Evolutionary conservation across 345 rosid species (phyloP).

Genomic region (Syzygium oleosum): DNA sequence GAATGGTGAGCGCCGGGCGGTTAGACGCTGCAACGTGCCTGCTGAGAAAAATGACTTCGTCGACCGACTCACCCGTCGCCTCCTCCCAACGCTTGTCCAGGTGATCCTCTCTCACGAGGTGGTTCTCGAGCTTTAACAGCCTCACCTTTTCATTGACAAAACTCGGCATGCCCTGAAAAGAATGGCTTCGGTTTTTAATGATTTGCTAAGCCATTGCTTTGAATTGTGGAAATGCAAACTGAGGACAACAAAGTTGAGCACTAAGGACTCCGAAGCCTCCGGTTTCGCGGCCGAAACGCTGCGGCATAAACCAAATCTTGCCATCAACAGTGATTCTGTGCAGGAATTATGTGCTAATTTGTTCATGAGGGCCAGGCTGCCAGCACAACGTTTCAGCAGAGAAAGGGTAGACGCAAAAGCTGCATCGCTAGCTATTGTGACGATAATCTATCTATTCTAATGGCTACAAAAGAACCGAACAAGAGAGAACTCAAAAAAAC

Average conservation of each 20-base stretch:
- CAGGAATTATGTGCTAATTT: not conserved
- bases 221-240: not conserved
- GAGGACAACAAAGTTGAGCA: not conserved
- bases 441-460: not conserved
- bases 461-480: not conserved
- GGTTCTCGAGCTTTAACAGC: conserved; percentile 42
- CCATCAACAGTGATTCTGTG: not conserved
- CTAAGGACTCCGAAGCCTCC: not conserved
- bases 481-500: conserved; percentile 20
- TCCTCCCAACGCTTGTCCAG: conserved; percentile 77
- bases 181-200: not conserved
- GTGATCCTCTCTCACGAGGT: conserved; percentile 64
- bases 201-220: not conserved
- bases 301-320: not conserved
- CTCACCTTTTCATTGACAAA: conserved; percentile 40
- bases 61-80: conserved; percentile 58
- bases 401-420: not conserved
- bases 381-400: not conserved
- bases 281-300: not conserved
- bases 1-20: conserved; percentile 84
- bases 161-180: conserved; percentile 39
- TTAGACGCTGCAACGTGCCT: conserved; percentile 77
- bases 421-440: not conserved
- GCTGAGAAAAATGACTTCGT: conserved; percentile 73
- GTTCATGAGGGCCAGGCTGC: not conserved